Conservation (phyloP, 352 stramenopile genomes). For the Phytophthora pini region DNA sequence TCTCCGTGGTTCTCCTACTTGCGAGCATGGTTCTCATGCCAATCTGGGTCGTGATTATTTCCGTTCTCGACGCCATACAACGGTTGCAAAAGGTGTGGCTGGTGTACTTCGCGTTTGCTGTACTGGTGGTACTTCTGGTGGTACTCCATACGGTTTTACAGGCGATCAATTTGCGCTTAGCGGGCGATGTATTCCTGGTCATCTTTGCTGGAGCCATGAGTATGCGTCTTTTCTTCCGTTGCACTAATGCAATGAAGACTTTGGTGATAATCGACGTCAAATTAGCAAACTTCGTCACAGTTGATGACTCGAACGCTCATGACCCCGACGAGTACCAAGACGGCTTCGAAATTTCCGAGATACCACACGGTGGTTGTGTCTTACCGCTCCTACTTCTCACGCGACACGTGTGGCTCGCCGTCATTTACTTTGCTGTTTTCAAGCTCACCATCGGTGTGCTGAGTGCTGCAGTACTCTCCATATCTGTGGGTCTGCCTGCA, state of each 20-base stretch:
- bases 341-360: neutral
- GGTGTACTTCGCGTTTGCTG: neutral
- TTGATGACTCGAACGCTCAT: neutral
- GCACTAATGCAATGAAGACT: neutral
- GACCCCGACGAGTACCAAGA: neutral
- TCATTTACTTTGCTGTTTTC: neutral
- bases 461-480: neutral
- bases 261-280: neutral
- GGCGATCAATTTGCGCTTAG: no score
- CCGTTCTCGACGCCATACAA: no score
- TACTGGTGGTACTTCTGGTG: neutral
- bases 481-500: slow-evolving; percentile 26
- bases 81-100: neutral
- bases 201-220: no score
- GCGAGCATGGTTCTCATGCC: neutral
- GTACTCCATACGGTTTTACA: neutral
- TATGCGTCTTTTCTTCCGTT: neutral
- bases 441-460: neutral
- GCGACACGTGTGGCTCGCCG: neutral
- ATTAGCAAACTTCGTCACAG: neutral
- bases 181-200: no score
- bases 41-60: neutral
- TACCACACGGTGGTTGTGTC: no score
- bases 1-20: neutral
- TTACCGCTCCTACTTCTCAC: neutral